Conservation (phyloP, 129 eudicot genomes). For the Tagetes patula region DNA sequence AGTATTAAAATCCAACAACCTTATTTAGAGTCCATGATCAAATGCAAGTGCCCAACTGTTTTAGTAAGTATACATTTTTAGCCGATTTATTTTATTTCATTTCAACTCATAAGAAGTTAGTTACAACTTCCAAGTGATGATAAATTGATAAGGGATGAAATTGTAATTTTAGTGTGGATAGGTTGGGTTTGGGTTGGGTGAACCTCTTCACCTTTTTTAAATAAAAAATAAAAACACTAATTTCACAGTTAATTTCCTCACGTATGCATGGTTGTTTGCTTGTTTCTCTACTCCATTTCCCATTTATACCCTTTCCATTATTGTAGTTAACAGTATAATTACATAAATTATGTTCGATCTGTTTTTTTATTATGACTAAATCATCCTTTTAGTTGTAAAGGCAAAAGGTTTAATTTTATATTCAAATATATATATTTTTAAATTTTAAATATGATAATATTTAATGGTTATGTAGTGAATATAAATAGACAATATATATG, state of each 20-base stretch:
- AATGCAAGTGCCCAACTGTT: too few species aligned
- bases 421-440: neutral
- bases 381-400: slow-evolving; percentile 24
- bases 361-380: neutral
- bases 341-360: slow-evolving; percentile 21
- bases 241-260: slow-evolving; percentile 26
- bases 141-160: slow-evolving; percentile 2
- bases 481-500: too few species aligned
- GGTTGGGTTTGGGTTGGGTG: slow-evolving; percentile 80
- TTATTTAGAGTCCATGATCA: too few species aligned
- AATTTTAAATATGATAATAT: neutral
- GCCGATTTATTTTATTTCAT: neutral
- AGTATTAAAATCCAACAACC: too few species aligned
- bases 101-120: neutral
- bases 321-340: neutral
- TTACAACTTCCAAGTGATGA: too few species aligned
- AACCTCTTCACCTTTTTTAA: slow-evolving; percentile 43
- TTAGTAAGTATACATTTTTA: too few species aligned
- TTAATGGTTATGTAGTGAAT: neutral
- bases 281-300: slow-evolving; percentile 22
- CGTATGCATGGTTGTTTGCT: slow-evolving; percentile 25
- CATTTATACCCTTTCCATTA: slow-evolving; percentile 31
- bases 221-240: slow-evolving; percentile 13
- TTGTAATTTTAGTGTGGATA: slow-evolving; percentile 42
- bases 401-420: neutral